These are phyloP conservation scores for Podila verticillata DNA, from an alignment of 192 early-diverging fungal species.

Conservation along the genomic window DNA sequence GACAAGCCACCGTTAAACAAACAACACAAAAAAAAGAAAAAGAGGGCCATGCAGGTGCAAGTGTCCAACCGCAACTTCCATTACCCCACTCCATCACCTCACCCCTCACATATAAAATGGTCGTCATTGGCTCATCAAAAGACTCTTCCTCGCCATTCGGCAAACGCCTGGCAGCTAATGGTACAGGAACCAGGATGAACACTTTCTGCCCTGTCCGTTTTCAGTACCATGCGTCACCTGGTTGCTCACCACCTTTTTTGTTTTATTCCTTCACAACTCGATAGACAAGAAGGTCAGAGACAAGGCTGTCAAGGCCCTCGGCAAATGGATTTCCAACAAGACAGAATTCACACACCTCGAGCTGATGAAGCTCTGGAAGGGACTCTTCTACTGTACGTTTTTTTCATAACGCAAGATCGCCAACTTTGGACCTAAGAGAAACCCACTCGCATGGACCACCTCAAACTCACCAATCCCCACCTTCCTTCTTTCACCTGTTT, in stretches of 20 bases:
- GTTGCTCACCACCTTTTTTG: background rate
- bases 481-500: background rate
- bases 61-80: background rate
- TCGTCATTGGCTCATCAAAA: conserved; percentile 34
- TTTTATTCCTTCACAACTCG: background rate
- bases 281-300: conserved; percentile 80
- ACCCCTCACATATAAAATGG: conserved; percentile 20
- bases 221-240: no score
- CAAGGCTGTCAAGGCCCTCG: conserved; percentile 71
- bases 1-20: no score
- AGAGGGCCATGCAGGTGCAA: no score
- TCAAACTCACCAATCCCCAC: background rate
- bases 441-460: no score
- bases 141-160: conserved; percentile 64
- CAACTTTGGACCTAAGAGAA: background rate
- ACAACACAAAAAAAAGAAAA: no score
- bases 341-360: conserved; percentile 67
- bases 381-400: conserved; percentile 87
- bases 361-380: conserved; percentile 90
- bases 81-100: background rate
- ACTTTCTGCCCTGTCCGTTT: background rate
- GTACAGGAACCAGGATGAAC: conserved; percentile 41
- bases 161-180: conserved; percentile 74
- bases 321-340: conserved; percentile 63
- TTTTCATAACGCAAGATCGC: background rate